Conservation (phyloP, 129 eudicot species). For the Pseudognaphalium luteoalbum region DNA sequence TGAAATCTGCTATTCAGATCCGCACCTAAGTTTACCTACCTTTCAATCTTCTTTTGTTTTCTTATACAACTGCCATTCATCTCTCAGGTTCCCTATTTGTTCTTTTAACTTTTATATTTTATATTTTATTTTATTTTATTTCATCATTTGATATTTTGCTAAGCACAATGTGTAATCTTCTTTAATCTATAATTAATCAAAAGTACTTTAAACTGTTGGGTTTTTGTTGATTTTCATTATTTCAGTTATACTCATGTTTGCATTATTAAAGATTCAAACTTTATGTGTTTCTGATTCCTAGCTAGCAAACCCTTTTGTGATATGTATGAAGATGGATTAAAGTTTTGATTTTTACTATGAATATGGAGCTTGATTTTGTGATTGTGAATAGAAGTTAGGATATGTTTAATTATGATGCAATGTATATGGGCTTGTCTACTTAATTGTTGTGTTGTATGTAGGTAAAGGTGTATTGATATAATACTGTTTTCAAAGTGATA, state of each 20-base stretch:
- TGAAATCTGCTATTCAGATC: neutral
- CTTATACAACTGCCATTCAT: slow-evolving; percentile 26
- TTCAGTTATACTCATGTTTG: too few relatives aligned
- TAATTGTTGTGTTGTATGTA: slow-evolving; percentile 25
- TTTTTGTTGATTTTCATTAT: too few relatives aligned
- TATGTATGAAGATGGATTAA: too few relatives aligned
- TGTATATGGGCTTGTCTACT: slow-evolving; percentile 2
- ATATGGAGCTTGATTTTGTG: neutral
- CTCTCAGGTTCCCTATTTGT: slow-evolving; percentile 12
- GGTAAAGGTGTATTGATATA: slow-evolving; percentile 22
- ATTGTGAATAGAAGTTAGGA: neutral
- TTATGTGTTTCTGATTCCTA: neutral
- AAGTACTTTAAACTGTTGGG: too few relatives aligned
- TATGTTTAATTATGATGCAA: slow-evolving; percentile 18
- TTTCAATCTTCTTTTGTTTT: slow-evolving; percentile 25
- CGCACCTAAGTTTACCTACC: slow-evolving; percentile 8
- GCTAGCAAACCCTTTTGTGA: too few relatives aligned
- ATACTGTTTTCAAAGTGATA: slow-evolving; percentile 15
- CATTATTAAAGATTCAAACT: neutral
- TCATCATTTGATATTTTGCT: neutral
- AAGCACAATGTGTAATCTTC: slow-evolving; percentile 24
- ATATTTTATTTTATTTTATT: slow-evolving; percentile 8
- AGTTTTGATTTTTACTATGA: neutral
- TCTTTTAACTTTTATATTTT: too few relatives aligned
- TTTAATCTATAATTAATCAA: too few relatives aligned